A percentile compares a stretch with the other conserved stretches of the same genome.
These are phyloP conservation scores for Chlorociboria aeruginascens DNA, from an alignment of 495 filamentous ascomycete genomes.

Conservation along the genomic window DNA sequence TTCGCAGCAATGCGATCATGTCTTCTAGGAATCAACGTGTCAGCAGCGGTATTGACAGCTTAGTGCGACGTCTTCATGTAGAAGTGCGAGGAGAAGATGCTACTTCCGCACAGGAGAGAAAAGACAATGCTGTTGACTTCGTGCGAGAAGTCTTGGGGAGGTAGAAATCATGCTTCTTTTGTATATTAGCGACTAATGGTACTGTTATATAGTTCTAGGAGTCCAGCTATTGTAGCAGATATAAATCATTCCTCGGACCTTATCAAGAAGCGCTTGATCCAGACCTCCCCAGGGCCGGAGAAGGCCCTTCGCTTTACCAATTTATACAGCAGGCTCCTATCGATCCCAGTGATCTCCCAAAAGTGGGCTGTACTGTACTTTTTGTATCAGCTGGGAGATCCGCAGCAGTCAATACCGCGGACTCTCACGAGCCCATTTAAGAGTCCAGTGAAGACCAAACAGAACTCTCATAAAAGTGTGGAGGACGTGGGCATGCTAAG, in stretches of 20 bases:
- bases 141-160: constrained; percentile 36
- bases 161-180: constrained; percentile 17
- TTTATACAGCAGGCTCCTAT: constrained; percentile 74
- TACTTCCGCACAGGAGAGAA: constrained; percentile 34
- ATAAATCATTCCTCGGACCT: constrained; percentile 85
- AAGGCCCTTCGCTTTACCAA: constrained; percentile 82
- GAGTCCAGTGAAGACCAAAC: constrained; percentile 13
- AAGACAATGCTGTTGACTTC: constrained; percentile 38
- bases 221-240: constrained; percentile 24
- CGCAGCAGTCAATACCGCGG: constrained; percentile 18
- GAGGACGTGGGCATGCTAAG: constrained; percentile 3
- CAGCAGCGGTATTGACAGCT: constrained; percentile 41
- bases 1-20: constrained; percentile 30
- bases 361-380: constrained; percentile 96
- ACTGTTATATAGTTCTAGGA: constrained; percentile 6
- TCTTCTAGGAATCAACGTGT: constrained; percentile 32
- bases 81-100: constrained; percentile 36
- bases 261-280: constrained; percentile 76
- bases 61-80: constrained; percentile 42
- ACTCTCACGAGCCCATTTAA: constrained; percentile 19
- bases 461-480: neutral
- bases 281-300: constrained; percentile 61
- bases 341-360: constrained; percentile 79
- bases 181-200: constrained; percentile 1
- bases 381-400: constrained; percentile 67